phyloP scores from a whole-genome alignment of 768 basidiomycete genomes.

The Xanthoconium stramineum region DNA sequence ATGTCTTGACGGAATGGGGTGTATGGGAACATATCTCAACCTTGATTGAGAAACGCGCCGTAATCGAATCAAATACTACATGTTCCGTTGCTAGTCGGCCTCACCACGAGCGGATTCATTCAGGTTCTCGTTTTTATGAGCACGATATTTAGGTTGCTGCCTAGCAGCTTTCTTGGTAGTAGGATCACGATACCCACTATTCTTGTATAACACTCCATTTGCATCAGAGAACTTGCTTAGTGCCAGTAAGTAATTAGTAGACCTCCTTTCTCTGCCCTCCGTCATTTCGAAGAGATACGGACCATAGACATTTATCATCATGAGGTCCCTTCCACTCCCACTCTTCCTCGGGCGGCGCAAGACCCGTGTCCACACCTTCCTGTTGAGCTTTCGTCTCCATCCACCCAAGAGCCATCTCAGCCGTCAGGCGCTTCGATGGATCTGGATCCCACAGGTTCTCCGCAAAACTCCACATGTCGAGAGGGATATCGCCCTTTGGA shows the following conservation, averaged over 20 bases:
- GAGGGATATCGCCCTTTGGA: constrained; percentile 14
- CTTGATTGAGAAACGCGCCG: background rate
- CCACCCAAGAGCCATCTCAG: constrained; percentile 22
- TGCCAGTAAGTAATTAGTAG: no score
- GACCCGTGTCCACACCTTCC: constrained; percentile 5
- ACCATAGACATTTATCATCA: constrained; percentile 12
- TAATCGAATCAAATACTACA: background rate
- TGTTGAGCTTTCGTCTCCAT: constrained; percentile 17
- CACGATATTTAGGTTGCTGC: background rate
- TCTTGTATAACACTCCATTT: no score
- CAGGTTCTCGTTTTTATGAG: no score
- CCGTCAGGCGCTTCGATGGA: constrained; percentile 22
- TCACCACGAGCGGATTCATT: no score
- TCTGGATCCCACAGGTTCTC: constrained; percentile 25
- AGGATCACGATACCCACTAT: background rate
- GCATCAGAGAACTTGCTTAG: no score
- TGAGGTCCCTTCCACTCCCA: constrained; percentile 13
- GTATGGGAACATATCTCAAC: constrained; percentile 19
- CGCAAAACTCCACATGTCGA: constrained; percentile 30
- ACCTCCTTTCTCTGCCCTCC: no score
- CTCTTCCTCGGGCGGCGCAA: constrained; percentile 13
- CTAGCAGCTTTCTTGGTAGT: background rate
- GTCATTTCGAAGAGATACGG: constrained; percentile 4
- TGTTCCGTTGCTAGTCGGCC: background rate
- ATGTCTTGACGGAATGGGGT: constrained; percentile 20